Evolutionary conservation across 768 basidiomycete species (phyloP).

Genomic region (Russula vinacea): DNA sequence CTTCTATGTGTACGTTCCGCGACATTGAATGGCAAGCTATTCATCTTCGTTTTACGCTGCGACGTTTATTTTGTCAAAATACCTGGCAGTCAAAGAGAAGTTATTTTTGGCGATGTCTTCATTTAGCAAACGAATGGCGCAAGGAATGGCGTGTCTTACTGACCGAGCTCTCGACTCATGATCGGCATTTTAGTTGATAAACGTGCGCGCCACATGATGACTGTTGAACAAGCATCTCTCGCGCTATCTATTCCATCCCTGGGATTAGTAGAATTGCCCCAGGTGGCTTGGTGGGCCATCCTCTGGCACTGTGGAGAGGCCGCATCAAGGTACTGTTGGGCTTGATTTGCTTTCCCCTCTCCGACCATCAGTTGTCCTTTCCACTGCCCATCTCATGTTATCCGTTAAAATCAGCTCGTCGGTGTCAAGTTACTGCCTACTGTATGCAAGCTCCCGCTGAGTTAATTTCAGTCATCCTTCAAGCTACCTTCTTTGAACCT

Average conservation of each 20-base stretch:
- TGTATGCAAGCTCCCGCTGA: slow-evolving; percentile 42
- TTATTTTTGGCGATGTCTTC: neutral
- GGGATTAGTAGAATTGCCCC: neutral
- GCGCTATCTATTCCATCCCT: neutral
- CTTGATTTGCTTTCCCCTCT: neutral
- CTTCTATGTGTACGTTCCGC: neutral
- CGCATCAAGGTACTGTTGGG: neutral
- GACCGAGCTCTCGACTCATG: neutral
- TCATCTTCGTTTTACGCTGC: neutral
- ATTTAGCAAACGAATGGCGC: neutral
- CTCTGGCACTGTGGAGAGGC: neutral
- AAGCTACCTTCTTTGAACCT: slow-evolving; percentile 40
- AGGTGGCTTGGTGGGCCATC: neutral
- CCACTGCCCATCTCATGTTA: too few relatives aligned
- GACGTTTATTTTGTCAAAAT: neutral
- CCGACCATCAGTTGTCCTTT: neutral
- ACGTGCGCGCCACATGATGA: neutral
- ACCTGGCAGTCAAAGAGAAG: neutral
- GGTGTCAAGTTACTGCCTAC: slow-evolving; percentile 37
- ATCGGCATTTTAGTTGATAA: neutral
- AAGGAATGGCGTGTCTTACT: neutral
- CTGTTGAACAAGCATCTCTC: neutral
- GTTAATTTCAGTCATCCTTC: slow-evolving; percentile 48
- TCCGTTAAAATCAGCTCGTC: slow-evolving; percentile 31
- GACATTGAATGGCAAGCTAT: neutral